phyloP scores from a whole-genome alignment of 2,329 filamentous ascomycete species.

The Clonostachys byssicola region DNA sequence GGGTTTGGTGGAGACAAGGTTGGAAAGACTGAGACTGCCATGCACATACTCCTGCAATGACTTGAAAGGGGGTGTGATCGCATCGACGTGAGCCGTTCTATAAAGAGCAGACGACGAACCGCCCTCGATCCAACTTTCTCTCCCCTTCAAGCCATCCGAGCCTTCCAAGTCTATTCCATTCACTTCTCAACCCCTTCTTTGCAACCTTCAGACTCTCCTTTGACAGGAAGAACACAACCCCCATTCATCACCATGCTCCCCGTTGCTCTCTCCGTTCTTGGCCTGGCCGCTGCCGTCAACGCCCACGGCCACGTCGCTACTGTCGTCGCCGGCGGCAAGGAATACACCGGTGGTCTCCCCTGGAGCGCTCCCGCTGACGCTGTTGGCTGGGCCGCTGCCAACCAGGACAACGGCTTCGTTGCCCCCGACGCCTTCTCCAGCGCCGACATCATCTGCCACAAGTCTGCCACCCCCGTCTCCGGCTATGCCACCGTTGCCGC shows the following conservation, averaged over 20 bases:
- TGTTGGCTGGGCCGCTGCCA: conserved; percentile 25
- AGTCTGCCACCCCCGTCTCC: conserved; percentile 29
- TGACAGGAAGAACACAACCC: neutral
- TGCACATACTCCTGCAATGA: no score
- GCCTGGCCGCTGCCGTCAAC: conserved; percentile 14
- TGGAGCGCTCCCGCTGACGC: conserved; percentile 17
- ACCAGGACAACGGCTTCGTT: conserved; percentile 39
- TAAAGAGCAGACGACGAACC: no score
- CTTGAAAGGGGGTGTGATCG: no score
- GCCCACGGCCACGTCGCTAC: conserved; percentile 19
- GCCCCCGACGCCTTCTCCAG: conserved; percentile 30
- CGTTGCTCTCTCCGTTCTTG: conserved; percentile 10
- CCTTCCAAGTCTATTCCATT: no score
- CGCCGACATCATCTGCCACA: conserved; percentile 44
- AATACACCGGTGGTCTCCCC: conserved; percentile 22
- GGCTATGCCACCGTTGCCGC: conserved; percentile 45
- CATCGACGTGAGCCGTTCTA: no score
- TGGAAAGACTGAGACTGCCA: no score
- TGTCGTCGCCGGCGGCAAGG: conserved; percentile 15
- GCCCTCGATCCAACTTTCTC: no score
- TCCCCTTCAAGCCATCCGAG: no score
- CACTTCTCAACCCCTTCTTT: neutral
- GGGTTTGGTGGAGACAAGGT: no score
- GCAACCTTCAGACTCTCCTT: neutral
- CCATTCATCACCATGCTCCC: conserved; percentile 6